Evolutionary conservation across 192 early-diverging fungal genomes (phyloP).

Genomic region (Podila horticola): DNA sequence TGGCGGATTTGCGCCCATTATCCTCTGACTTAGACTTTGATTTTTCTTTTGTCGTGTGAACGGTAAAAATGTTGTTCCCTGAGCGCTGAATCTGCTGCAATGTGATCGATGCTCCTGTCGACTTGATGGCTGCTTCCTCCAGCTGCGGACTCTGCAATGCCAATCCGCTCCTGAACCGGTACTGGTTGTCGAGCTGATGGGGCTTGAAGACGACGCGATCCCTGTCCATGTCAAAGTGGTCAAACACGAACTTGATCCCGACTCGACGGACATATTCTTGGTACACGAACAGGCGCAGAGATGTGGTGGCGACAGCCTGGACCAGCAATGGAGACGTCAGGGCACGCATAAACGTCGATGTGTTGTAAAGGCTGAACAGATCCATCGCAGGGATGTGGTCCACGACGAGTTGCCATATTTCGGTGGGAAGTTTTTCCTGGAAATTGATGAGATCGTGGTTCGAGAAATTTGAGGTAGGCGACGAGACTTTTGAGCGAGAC

Average conservation of each 20-base stretch:
- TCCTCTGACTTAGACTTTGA: neutral
- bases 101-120: neutral
- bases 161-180: constrained; percentile 30
- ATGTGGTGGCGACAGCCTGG: constrained; percentile 25
- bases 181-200: constrained; percentile 10
- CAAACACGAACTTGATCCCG: constrained; percentile 37
- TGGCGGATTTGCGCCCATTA: too few relatives aligned
- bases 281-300: constrained; percentile 33
- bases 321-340: constrained; percentile 19
- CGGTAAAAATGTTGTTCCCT: constrained; percentile 12
- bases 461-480: neutral
- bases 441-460: neutral
- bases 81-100: constrained; percentile 4
- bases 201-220: constrained; percentile 39
- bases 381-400: constrained; percentile 13
- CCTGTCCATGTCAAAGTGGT: constrained; percentile 33
- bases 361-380: constrained; percentile 43
- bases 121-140: constrained; percentile 25
- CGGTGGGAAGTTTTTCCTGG: constrained; percentile 29
- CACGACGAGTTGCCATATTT: constrained; percentile 27
- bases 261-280: constrained; percentile 46
- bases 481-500: neutral
- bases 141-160: constrained; percentile 39
- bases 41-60: neutral
- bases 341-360: constrained; percentile 27